A percentile compares a stretch with the other conserved stretches of the same genome.
phyloP scores from a whole-genome alignment of 139 green algal genomes.

The Chlorella sp. region DNA sequence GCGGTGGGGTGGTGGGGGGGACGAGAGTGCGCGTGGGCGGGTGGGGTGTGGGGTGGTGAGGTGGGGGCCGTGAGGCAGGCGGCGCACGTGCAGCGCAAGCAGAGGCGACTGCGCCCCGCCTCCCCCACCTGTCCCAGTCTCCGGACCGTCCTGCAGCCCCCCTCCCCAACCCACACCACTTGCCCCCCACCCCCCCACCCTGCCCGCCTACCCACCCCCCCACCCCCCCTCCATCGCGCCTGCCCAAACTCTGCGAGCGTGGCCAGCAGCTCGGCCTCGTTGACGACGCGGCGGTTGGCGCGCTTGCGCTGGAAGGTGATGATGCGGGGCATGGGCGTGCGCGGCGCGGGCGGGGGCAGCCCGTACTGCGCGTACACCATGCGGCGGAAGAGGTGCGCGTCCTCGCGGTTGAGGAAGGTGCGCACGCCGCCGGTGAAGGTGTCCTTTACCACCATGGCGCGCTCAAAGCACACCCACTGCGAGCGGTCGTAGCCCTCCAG shows the following conservation, averaged over 20 bases:
- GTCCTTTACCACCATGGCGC: conserved; percentile 76
- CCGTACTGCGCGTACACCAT: conserved; percentile 58
- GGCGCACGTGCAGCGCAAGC: too few species aligned
- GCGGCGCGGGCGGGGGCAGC: conserved; percentile 23
- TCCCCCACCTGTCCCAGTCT: too few species aligned
- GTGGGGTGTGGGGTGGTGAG: too few species aligned
- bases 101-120: too few species aligned
- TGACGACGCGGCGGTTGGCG: conserved; percentile 83
- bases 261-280: conserved; percentile 68
- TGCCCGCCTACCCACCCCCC: background rate
- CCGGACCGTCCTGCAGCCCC: too few species aligned
- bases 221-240: conserved; percentile 17
- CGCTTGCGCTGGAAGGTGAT: conserved; percentile 87
- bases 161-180: background rate
- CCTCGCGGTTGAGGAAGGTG: conserved; percentile 58
- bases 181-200: background rate
- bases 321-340: conserved; percentile 41
- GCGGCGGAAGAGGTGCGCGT: conserved; percentile 75
- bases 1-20: too few species aligned
- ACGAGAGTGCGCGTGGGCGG: too few species aligned
- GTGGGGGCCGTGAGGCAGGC: too few species aligned
- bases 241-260: conserved; percentile 72
- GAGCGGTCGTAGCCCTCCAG: conserved; percentile 59
- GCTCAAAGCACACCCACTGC: conserved; percentile 80
- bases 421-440: conserved; percentile 71